Base-by-base conservation (phyloP, 495 filamentous ascomycete genomes). In the Rostrohypoxylon terebratum region DNA sequence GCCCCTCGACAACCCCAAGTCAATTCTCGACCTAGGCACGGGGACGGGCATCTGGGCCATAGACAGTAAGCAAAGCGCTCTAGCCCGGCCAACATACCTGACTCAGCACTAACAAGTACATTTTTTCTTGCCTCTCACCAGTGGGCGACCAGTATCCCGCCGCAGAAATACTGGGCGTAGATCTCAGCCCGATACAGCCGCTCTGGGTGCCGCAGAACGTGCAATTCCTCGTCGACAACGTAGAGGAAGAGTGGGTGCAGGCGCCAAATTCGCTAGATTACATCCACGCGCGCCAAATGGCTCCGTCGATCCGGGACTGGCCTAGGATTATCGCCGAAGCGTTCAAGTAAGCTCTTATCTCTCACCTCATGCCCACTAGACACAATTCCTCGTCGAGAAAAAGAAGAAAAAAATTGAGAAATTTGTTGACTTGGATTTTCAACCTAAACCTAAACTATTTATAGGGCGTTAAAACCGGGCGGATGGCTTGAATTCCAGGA, bases 21-120 rank as follows among this genome's bases (percentile, higher is more conserved):
- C 83, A 34, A 81, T 89, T 31, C 80, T 90, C 36, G 88, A 90
- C 61, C 80, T 90, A 36, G 88, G 88, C 34, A 89, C 87, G 1
- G 88, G 88, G 8, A 90, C 88, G 11, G 88, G 88, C 20, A 88
- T 89, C 61, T 90, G 87, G 87, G 87, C 87, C 4, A 82, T 89
- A 65, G 88, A 85, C 54, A 87, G 80, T 83, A 71, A 78, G 77
- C 50, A 13, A 13, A 55, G n/a, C 28, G 6, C 36, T 55, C 20
- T 50, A 13, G 50, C 18, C 10, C 48, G 34, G 16, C 63, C n/a
- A 55, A 23, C 10, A 28, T 28, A 23, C 48, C 34, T 18, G 50
- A 28, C 57, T 45, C 31, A 47, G 61, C 34, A 48, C 60, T 72
- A 31, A 72, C 63, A 60, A 59, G 11, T 28, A 21, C 63, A 3